A percentile compares a stretch with the other conserved stretches of the same genome.
phyloP scores from a whole-genome alignment of 345 rosid genomes.

The Excoecaria agallocha region DNA sequence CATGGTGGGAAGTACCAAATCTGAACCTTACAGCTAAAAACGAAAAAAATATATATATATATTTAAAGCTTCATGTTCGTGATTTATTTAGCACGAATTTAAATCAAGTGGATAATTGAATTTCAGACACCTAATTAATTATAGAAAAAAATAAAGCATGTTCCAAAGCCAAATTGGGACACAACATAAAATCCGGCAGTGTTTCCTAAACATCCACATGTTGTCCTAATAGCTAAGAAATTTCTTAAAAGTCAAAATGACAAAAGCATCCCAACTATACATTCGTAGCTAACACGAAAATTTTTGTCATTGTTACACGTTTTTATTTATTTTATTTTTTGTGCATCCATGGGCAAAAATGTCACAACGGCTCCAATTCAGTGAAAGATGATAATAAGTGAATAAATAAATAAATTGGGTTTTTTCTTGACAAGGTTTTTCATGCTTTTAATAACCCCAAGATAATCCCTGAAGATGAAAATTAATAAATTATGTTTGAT shows the following conservation, averaged over 20 bases:
- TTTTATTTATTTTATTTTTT: not conserved
- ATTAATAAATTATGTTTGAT: no score
- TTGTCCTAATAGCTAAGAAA: not conserved
- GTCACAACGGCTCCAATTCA: not conserved
- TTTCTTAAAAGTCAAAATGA: not conserved
- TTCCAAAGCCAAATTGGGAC: not conserved
- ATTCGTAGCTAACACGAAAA: slow-evolving; percentile 11
- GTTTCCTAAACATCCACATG: slow-evolving; percentile 21
- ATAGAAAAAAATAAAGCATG: not conserved
- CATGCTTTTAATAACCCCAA: no score
- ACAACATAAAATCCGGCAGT: slow-evolving; percentile 15
- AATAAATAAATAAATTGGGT: not conserved
- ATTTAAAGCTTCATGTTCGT: no score
- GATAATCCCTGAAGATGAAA: no score
- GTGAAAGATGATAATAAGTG: not conserved
- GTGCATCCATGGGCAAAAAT: not conserved
- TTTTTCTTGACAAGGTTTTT: not conserved
- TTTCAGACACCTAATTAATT: no score
- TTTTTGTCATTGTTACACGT: not conserved
- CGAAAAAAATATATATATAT: no score
- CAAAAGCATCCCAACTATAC: slow-evolving; percentile 5
- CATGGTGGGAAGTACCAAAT: not conserved
- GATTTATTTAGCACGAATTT: no score
- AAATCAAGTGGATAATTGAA: no score
- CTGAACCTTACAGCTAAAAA: not conserved